A percentile compares a stretch with the other conserved stretches of the same genome.
Evolutionary conservation across 352 stramenopile genomes (phyloP).

Genomic region (Globisporangium takayamanum): DNA sequence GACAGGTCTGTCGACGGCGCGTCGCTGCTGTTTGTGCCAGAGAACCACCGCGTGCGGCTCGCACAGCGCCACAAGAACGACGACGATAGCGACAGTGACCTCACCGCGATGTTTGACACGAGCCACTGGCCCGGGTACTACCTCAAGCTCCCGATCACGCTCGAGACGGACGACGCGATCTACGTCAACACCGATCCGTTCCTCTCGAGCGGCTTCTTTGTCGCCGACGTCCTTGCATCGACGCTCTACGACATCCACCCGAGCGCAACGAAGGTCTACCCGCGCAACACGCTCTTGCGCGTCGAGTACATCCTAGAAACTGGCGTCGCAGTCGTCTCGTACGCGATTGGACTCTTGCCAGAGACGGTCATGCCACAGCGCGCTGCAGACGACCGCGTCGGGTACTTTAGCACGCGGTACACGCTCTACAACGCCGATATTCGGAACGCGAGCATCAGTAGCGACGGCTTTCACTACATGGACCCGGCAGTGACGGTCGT

Average conservation of each 20-base stretch:
- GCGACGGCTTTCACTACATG: slow-evolving; percentile 39
- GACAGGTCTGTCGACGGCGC: slow-evolving; percentile 28
- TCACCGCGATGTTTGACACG: slow-evolving; percentile 48
- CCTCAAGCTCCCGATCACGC: slow-evolving; percentile 44
- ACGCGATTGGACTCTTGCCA: slow-evolving; percentile 66
- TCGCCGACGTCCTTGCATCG: slow-evolving; percentile 38
- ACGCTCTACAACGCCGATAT: slow-evolving; percentile 31
- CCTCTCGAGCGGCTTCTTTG: slow-evolving; percentile 70
- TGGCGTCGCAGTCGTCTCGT: slow-evolving; percentile 52
- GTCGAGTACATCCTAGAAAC: slow-evolving; percentile 69
- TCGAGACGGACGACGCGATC: slow-evolving; percentile 50
- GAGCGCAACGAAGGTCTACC: slow-evolving; percentile 31
- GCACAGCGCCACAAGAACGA: slow-evolving; percentile 8
- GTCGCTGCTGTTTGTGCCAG: slow-evolving; percentile 43
- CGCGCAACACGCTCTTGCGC: slow-evolving; percentile 62
- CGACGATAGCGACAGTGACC: slow-evolving; percentile 23
- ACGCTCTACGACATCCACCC: slow-evolving; percentile 27
- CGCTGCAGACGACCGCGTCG: slow-evolving; percentile 68
- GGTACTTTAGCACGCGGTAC: slow-evolving; percentile 73
- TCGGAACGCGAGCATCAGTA: neutral
- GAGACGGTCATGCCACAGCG: slow-evolving; percentile 45
- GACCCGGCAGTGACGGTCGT: slow-evolving; percentile 57
- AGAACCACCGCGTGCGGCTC: slow-evolving; percentile 46
- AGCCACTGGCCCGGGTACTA: slow-evolving; percentile 64
- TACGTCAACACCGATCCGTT: slow-evolving; percentile 49